Evolutionary conservation across 2,329 filamentous ascomycete genomes (phyloP), one percentile per base, ranked within the genome.

Genomic region (Sporothrix variecibatus): DNA sequence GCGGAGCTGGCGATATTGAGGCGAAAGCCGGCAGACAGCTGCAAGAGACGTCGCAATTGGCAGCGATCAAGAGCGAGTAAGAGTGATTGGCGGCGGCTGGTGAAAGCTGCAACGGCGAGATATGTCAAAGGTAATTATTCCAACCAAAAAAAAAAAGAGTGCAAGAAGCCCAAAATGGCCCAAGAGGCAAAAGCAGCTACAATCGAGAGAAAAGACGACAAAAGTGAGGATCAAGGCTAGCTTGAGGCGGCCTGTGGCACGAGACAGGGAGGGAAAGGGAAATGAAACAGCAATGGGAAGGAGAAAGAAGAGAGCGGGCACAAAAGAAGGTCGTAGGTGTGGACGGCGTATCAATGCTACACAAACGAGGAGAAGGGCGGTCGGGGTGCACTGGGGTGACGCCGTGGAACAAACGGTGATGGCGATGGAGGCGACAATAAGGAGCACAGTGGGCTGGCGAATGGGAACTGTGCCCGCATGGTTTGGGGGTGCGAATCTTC

Each of bases 401-500:
- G 58, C 65, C 53, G 71, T 71, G 71, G 38, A 51, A 73, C 71
- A 58, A 51, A 65, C 65, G 67, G 40, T 28, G 58, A 62, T 31
- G 49, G 67, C 34, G 64, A 68, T 51, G 23, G 43, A 53, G 31
- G 17, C 53, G 70, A 69, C 49, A 56, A 46, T 15, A 43, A 31
- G 11, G 38, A 71, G 9, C 40, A 62, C 53, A 72, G 26, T 43
- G 46, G 65, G 20, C 40, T 64, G 75, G 56, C 74, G 68, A 74
- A 75, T 75, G 71, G 68, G 28, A 72, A 49, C 49, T 34, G 70
- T 72, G 72, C 73, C 75, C 75, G 70, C 75, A 75, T 73, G 31
- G 38, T 64, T 56, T 46, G 62, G 71, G 64, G 69, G 65, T 51
- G 31, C 23, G 23, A 46, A 9, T 67, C 62, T 46, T 46, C 11